Base-by-base conservation (phyloP, 176 grass and related monocot species). In the Lolium rigidum region DNA sequence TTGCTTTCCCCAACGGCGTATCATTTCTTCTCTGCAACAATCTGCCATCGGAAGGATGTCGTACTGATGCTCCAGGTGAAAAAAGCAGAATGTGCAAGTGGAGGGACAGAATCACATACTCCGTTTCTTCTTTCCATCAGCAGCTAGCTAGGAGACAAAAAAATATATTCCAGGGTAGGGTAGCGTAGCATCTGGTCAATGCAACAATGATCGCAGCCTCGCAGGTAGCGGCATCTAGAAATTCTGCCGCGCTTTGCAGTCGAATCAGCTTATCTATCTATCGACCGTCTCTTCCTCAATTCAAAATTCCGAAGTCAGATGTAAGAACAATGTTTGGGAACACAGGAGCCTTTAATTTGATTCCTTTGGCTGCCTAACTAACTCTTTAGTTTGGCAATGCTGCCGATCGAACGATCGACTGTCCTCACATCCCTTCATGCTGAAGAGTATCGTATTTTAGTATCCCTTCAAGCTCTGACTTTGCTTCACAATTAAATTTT, bases 161-260 rank as follows among this genome's bases (percentile, higher is more conserved):
- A 25, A 2, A 44, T 9, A 83, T 72, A 64, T 81, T 74, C 78
- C 25, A 24, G 24, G 15, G 44, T 12, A 17, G 38, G 65, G 3
- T 74, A 63, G 56, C 55, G 67, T 87, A 63, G 44, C 43, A 70
- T 81, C 78, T 25, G 61, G 77, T 50, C 54, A 49, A 62, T 38
- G 31, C 31, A 76, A 11, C 49, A 85, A 11, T 13, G 26, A 61
- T 51, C n/a, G 6, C 26, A 28, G 26, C 26, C 26, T 28, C 26
- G 26, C 57, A 31, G 82, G 17, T 39, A 13, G 2, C 49, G 26
- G 21, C 70, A 74, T 49, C 43, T n/a, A 74, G 1, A 16, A 25
- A 74, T 74, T 50, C 21, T 37, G 2, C 43, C 49, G 25, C 13
- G 21, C 49, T 38, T 69, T 86, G 62, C 38, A n/a, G 51, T 43